Evolutionary conservation across 371 early-diverging fungal genomes (phyloP), one percentile per base, ranked within the genome.

Genomic region (Mortierella sp.): DNA sequence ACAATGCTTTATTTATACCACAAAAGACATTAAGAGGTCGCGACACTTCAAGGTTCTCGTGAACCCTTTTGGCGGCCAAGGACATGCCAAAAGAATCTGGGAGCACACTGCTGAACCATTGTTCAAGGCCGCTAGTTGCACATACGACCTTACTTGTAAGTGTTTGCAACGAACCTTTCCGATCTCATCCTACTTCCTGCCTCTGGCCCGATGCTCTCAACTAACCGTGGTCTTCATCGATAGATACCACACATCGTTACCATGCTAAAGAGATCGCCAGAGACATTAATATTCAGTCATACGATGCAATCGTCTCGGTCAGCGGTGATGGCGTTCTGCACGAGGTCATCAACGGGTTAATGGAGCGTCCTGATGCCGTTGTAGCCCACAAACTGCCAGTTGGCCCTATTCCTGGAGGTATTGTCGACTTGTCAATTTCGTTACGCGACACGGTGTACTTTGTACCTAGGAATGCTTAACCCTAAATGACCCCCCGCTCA

Each of bases 321-420:
- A 88, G 91, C 67, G 95, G 95, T 25, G 95, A 94, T 73, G 95
- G 95, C 13, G 83, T 92, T 3, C 80, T 91, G 31, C 92, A 94
- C 61, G 95, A 94, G 71, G 79, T 91, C 4, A 79, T 93, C 56
- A 92, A 94, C 61, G 93, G 93, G 1, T 80, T 92, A 29, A 74
- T 91, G 72, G 71, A 83, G 52, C 82, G 93, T 44, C 80, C 85
- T 0, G 92, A 93, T 72, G 91, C 84, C 16, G 55, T 79, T 7
- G 78, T 81, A 0, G 83, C 90, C 29, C 78, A 82, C 53, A 81
- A 80, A 31, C 67, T 90, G 3, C 88, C 92, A 1, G 31, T 92
- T 3, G 91, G 91, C 5, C 77, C 87, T 6, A 87, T 93, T 69
- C 88, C 88, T 47, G 86, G 83, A 61, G 89, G 88, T 59, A 57